Evolutionary conservation across 2,329 filamentous ascomycete species (phyloP), one percentile per base, ranked within the genome.

Genomic region (Sporothrix sp.): DNA sequence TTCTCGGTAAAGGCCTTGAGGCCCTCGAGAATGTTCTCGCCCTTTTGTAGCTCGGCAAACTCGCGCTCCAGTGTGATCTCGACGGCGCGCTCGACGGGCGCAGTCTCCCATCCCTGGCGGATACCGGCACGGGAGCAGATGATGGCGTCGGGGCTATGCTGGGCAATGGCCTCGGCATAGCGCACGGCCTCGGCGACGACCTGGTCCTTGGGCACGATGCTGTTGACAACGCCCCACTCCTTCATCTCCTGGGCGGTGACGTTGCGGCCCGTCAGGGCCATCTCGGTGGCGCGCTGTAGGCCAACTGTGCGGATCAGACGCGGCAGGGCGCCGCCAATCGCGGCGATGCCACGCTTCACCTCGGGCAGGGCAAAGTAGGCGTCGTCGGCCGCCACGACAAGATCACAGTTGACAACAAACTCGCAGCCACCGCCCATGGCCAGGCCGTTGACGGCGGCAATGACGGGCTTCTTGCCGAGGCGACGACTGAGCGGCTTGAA

Each of bases 121-220:
- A 93, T 62, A 0, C 85, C 86, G 60, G 81, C 79, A 16, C 85
- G 73, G 51, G 72, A 82, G 11, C 87, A 81, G 59, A 90, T 79
- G 35, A 91, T 76, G 38, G 82, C 75, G 65, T 93, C 87, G 1
- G 86, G 87, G 59, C 82, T 87, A 65, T 85, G 82, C 52, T 62
- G 73, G 36, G 77, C 78, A 59, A 90, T 77, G 59, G 71, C 67
- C 42, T 63, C 65, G 20, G 85, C 85, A 62, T 82, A 71, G 53
- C 70, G 66, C 30, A 89, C 59, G 30, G 84, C 83, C 57, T 73
- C 75, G 11, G 68, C 66, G 7, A 82, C 71, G 14, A 82, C 74
- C 27, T 67, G 59, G 3, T 62, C 66, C 11, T 62, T 66, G 4
- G 63, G 64, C 46, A 84, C 78, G 18, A 86, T 71, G 50, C 71